Base-by-base conservation (phyloP, 202 grass and related monocot genomes). In the Elaeis oleifera region DNA sequence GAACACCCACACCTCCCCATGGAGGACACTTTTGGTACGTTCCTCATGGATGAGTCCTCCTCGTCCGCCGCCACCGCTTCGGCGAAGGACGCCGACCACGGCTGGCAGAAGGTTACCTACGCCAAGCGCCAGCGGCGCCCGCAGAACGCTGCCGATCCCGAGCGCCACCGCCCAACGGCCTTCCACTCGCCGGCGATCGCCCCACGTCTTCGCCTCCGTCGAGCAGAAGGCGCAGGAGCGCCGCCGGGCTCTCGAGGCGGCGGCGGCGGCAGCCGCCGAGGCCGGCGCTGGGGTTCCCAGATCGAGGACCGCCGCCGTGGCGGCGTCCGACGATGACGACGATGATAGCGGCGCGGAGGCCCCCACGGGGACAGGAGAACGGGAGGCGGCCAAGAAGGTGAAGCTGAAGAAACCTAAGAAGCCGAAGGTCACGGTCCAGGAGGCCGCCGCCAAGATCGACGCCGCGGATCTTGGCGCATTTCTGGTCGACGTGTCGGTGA, bases 71-170 rank as follows among this genome's bases (percentile, higher is more conserved):
- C 76, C 31, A 68, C 67, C 57, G 16, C 71, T 16, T 68, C 50
- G 2, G 26, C 65, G 23, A 50, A 63, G 16, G 83, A 84, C 69
- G 60, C 84, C 0, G 73, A 87, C 23, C 78, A 87, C 68, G 89
- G 89, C 2, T 99, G 95, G 95, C 95, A 94, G 85, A 99, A 91
- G 83, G 95, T 99, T 1, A 76, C 78, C 39, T 99, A 99, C 62
- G 74, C 83, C 11, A 94, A 94, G 75, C 88, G 89, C 75, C 77
- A 80, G 79, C 95, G 95, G 56, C 86, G 83, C 83, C 82, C 75
- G 17, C 6, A 59, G 60, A 49, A 26, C 5, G 22, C 62, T 8
- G 67, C 58, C 39, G 27, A 21, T 65, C 49, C 26, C 80, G 17
- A n/a, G 74, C 63, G 54, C 76, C 0, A 70, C 57, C 60, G 53